phyloP scores from a whole-genome alignment of 192 early-diverging fungal genomes.

The Coemansia erecta region DNA sequence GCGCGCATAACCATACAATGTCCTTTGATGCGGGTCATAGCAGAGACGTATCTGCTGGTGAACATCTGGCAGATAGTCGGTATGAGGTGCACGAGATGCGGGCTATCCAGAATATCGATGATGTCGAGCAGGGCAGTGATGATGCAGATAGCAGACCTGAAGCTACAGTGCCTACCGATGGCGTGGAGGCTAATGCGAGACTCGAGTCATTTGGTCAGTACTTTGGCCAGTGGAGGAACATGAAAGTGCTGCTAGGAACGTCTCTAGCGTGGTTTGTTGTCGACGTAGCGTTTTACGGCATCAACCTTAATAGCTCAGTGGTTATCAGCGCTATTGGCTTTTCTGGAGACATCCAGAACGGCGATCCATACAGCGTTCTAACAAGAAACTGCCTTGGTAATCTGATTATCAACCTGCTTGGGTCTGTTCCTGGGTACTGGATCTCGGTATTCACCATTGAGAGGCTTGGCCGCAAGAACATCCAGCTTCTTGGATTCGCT shows the following conservation, averaged over 20 bases:
- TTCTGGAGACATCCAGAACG: conserved; percentile 12
- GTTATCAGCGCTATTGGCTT: conserved; percentile 65
- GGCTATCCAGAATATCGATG: too few relatives aligned
- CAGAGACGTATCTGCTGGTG: too few relatives aligned
- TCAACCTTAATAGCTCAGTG: conserved; percentile 70
- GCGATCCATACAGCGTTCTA: conserved; percentile 30
- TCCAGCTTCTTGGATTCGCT: conserved; percentile 82
- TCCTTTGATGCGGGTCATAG: too few relatives aligned
- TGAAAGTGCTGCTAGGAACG: conserved; percentile 67
- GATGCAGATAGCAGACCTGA: neutral
- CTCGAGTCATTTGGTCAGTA: conserved; percentile 53
- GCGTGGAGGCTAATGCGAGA: neutral
- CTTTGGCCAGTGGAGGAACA: conserved; percentile 75
- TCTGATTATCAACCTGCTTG: conserved; percentile 78
- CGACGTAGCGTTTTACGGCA: conserved; percentile 72
- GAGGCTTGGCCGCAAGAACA: conserved; percentile 77
- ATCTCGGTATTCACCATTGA: conserved; percentile 83
- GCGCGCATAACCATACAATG: too few relatives aligned
- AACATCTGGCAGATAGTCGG: neutral
- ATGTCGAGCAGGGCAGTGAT: neutral
- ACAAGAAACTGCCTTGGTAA: conserved; percentile 75
- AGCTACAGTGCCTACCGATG: neutral
- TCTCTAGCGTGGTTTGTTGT: conserved; percentile 69
- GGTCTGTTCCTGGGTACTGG: conserved; percentile 92
- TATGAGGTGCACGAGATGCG: neutral